Conservation (phyloP, 768 basidiomycete genomes). For the Obba rivulosa region DNA sequence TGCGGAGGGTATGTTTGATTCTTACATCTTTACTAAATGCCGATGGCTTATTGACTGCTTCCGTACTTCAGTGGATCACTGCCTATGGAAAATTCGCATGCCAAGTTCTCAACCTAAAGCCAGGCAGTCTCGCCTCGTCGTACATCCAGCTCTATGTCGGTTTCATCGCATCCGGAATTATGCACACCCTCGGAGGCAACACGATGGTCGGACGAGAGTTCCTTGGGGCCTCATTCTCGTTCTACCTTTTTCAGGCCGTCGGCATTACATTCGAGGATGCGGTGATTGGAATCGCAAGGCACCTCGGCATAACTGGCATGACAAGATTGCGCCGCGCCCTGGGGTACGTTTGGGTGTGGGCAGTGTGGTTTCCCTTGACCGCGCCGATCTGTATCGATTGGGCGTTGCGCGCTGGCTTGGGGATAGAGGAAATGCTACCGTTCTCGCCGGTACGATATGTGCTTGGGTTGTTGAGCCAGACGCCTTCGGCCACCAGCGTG, state of each 20-base stretch:
- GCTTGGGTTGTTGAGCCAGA: too few species aligned
- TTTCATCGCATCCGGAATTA: constrained; percentile 13
- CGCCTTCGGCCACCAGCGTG: too few species aligned
- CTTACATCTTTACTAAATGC: too few species aligned
- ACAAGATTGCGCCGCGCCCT: not conserved
- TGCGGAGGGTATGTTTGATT: constrained; percentile 4
- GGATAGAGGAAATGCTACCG: too few species aligned
- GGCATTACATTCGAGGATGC: constrained; percentile 32
- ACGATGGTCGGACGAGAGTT: constrained; percentile 18
- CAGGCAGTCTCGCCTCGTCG: constrained; percentile 12
- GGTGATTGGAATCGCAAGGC: constrained; percentile 15
- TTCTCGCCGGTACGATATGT: too few species aligned
- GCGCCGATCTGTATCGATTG: constrained; percentile 4
- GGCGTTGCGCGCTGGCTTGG: not conserved
- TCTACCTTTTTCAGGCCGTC: constrained; percentile 28
- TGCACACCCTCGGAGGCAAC: constrained; percentile 21
- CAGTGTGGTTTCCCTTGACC: constrained; percentile 7
- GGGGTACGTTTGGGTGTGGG: constrained; percentile 10
- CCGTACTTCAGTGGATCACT: constrained; percentile 5
- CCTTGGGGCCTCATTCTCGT: constrained; percentile 15
- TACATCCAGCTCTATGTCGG: constrained; percentile 16
- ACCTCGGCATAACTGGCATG: not conserved
- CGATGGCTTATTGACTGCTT: not conserved
- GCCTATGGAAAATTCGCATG: constrained; percentile 7
- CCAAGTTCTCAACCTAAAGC: constrained; percentile 4